Evolutionary conservation across 1,284 basidiomycete species (phyloP).

Genomic region (Coriolopsis trogii): DNA sequence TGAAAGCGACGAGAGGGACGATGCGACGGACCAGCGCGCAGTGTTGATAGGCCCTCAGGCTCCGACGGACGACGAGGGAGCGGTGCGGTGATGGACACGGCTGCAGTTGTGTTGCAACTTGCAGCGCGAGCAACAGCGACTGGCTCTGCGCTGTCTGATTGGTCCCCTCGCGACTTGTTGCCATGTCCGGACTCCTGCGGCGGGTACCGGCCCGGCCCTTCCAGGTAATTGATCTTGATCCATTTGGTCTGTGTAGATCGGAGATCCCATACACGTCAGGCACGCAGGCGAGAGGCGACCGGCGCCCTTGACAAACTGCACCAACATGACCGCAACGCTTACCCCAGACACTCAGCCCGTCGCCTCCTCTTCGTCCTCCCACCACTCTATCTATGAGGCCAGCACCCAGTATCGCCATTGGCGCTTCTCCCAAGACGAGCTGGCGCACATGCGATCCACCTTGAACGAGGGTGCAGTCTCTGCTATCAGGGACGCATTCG

Average conservation of each 20-base stretch:
- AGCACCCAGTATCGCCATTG: conserved; percentile 89
- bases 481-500: conserved; percentile 75
- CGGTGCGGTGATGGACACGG: conserved; percentile 5
- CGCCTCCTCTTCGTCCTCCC: conserved; percentile 19
- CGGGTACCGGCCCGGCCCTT: too few species aligned
- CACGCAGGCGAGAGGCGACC: not conserved
- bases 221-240: too few species aligned
- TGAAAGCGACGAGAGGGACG: conserved; percentile 3
- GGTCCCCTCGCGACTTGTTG: not conserved
- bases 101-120: too few species aligned
- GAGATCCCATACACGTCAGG: not conserved
- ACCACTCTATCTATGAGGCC: conserved; percentile 66
- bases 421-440: conserved; percentile 76
- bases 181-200: not conserved
- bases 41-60: conserved; percentile 1
- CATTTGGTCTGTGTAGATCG: too few species aligned
- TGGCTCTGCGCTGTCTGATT: not conserved
- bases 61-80: too few species aligned
- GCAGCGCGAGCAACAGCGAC: too few species aligned
- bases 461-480: conserved; percentile 78
- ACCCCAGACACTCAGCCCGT: conserved; percentile 8
- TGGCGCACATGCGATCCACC: conserved; percentile 59
- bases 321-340: conserved; percentile 16
- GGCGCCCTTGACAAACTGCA: not conserved
- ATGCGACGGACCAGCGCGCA: conserved; percentile 11